Conservation (phyloP, 495 filamentous ascomycete species). For the Penicillium fimorum region DNA sequence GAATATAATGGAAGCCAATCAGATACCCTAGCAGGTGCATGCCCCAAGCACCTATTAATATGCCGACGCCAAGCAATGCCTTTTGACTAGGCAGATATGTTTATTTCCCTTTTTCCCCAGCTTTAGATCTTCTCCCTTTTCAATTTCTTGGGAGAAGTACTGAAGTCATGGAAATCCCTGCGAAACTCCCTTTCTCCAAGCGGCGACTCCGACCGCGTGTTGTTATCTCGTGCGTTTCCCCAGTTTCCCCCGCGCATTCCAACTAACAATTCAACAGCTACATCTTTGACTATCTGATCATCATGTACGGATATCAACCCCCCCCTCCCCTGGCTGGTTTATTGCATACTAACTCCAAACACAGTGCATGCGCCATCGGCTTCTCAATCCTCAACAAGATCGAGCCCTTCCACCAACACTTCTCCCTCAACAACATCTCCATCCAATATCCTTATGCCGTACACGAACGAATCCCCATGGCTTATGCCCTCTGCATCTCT, state of each 20-base stretch:
- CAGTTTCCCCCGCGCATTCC: slow-evolving; percentile 1
- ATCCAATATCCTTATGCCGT: slow-evolving; percentile 71
- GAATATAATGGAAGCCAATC: slow-evolving; percentile 1
- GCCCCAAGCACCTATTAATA: background rate
- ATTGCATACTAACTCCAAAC: slow-evolving; percentile 25
- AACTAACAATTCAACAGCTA: slow-evolving; percentile 45
- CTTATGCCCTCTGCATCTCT: slow-evolving; percentile 54
- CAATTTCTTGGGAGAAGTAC: background rate
- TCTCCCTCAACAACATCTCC: slow-evolving; percentile 58
- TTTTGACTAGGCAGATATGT: slow-evolving; percentile 2
- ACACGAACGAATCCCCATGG: slow-evolving; percentile 68
- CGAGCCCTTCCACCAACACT: slow-evolving; percentile 58
- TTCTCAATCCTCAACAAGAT: slow-evolving; percentile 56
- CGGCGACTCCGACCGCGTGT: slow-evolving; percentile 49
- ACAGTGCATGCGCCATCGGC: slow-evolving; percentile 46
- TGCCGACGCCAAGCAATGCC: slow-evolving; percentile 4
- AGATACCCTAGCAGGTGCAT: background rate
- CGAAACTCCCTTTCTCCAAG: slow-evolving; percentile 54
- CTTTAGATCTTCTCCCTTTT: background rate
- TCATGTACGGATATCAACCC: slow-evolving; percentile 42
- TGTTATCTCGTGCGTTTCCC: slow-evolving; percentile 50
- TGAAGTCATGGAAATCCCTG: slow-evolving; percentile 36
- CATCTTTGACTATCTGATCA: slow-evolving; percentile 66
- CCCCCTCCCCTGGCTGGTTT: too few relatives aligned
- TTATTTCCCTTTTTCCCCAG: background rate